Evolutionary conservation across 1,139 yeast genomes (phyloP), one percentile per base, ranked within the genome.

Genomic region (Pichia norvegensis): DNA sequence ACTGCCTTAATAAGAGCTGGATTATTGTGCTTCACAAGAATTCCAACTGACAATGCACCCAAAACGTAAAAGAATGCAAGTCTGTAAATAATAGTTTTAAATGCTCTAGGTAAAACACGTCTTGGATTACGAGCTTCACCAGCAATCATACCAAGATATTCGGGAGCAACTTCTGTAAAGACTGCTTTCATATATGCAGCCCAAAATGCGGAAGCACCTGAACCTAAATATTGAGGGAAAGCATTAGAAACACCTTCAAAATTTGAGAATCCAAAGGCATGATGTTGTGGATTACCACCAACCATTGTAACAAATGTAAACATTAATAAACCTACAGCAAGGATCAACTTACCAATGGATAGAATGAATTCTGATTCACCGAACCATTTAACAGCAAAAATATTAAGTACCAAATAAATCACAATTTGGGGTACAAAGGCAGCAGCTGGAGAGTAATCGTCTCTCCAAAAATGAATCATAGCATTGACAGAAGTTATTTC

Each of bases 321-420:
- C 33, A 67, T 61, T 47, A 74, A 73, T 54, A 74, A 70, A 41
- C 76, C 78, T 52, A 72, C 62, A 66, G 81, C 69, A 43, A 79
- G 75, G 42, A 77, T 44, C 23, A 79, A 76, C 60, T 78, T 75
- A 60, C 80, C 67, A 48, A 74, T 55, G 40, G 85, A 68, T 46
- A 75, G 67, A 80, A 82, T 71, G 62, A 80, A 77, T 60, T 79
- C 85, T 46, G 78, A 73, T 61, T 79, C 84, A 43, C 85, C 85
- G 52, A 70, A 74, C 50, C 67, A 67, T 50, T 66, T 65, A 39
- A 74, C 75, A 23, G 75, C 54, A 43, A 69, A 61, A 39, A 67
- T 61, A 55, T 73, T 74, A 41, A 70, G 56, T 9, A 57, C 46
- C 11, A 67, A 48, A 29, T 73, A 66, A 20, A 69, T 58, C 1